Evolutionary conservation across 192 early-diverging fungal species (phyloP).

Genomic region (Obelidium mucronatum): DNA sequence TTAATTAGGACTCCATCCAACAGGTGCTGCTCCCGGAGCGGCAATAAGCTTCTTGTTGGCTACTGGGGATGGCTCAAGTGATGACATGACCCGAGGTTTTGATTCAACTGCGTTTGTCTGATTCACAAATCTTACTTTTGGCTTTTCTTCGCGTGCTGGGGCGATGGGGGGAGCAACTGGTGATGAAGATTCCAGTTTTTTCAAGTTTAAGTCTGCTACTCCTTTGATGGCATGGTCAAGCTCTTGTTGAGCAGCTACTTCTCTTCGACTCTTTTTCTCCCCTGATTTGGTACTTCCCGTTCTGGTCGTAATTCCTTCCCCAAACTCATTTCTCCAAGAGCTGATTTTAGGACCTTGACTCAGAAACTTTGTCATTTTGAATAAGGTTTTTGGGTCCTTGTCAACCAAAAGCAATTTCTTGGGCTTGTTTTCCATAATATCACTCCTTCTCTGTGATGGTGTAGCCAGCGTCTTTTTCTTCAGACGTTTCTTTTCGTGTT

Average conservation of each 20-base stretch:
- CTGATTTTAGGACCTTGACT: conserved; percentile 46
- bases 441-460: neutral
- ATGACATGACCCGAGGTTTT: neutral
- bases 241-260: neutral
- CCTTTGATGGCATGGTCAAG: conserved; percentile 5
- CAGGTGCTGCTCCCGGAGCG: conserved; percentile 20
- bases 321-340: conserved; percentile 20
- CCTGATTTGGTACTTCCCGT: neutral
- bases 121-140: conserved; percentile 17
- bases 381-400: conserved; percentile 52
- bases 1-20: conserved; percentile 9
- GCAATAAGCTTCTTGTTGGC: conserved; percentile 33
- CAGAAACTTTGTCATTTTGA: conserved; percentile 61
- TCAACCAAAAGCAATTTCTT: conserved; percentile 33
- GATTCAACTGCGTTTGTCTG: neutral
- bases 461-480: conserved; percentile 22
- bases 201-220: conserved; percentile 1
- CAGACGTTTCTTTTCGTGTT: conserved; percentile 31
- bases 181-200: neutral
- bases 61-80: conserved; percentile 14
- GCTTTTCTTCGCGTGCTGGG: neutral
- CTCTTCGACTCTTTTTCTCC: neutral
- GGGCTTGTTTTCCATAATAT: conserved; percentile 26
- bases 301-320: too few relatives aligned
- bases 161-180: neutral